Evolutionary conservation across 768 basidiomycete species (phyloP).

Genomic region (Xerocomus potaroensis): DNA sequence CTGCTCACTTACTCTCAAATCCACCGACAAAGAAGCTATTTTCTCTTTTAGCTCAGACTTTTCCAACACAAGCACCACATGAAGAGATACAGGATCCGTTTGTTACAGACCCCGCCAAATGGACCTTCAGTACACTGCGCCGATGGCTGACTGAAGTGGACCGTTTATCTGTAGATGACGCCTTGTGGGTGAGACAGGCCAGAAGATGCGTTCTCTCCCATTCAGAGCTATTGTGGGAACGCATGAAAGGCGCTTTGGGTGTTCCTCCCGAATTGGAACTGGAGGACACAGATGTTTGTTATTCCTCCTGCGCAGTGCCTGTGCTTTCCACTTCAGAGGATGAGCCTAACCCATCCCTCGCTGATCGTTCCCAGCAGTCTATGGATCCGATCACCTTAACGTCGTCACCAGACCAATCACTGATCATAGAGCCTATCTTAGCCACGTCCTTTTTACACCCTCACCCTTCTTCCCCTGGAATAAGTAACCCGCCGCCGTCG

Average conservation of each 20-base stretch:
- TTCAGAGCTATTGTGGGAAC: conserved; percentile 88
- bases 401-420: conserved; percentile 9
- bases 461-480: conserved; percentile 14
- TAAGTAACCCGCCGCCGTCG: conserved; percentile 35
- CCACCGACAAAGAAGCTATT: conserved; percentile 70
- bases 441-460: conserved; percentile 28
- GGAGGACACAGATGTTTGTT: conserved; percentile 36
- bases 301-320: background rate
- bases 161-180: conserved; percentile 61
- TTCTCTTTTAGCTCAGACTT: conserved; percentile 68
- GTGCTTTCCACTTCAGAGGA: background rate
- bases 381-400: conserved; percentile 8
- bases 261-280: conserved; percentile 81
- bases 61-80: conserved; percentile 36
- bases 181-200: conserved; percentile 65
- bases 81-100: conserved; percentile 31
- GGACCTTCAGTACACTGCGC: conserved; percentile 70
- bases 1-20: conserved; percentile 57
- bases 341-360: background rate
- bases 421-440: conserved; percentile 54
- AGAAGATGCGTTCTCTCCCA: conserved; percentile 73
- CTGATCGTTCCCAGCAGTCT: background rate
- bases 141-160: conserved; percentile 63
- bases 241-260: conserved; percentile 82
- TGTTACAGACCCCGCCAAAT: conserved; percentile 56